Evolutionary conservation across 2,329 filamentous ascomycete species (phyloP).

Genomic region (Botryosphaeria dothidea): DNA sequence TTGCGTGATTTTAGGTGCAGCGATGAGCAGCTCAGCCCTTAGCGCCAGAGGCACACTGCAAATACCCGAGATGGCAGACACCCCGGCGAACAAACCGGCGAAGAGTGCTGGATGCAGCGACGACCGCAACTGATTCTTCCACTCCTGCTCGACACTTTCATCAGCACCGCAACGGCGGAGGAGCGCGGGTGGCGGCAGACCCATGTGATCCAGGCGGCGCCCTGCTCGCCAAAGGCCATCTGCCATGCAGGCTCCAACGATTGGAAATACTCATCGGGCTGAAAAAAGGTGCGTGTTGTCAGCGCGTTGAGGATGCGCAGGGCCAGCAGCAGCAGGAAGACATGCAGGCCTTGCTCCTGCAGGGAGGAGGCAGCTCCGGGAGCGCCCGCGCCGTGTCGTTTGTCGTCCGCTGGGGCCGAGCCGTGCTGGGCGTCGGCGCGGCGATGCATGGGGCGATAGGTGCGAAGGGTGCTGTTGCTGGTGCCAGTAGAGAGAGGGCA

Average conservation of each 20-base stretch:
- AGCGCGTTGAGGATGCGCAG: conserved; percentile 81
- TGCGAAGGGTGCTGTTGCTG: neutral
- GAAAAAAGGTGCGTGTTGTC: conserved; percentile 85
- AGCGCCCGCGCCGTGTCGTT: conserved; percentile 5
- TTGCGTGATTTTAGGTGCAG: conserved; percentile 74
- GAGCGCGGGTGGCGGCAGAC: conserved; percentile 49
- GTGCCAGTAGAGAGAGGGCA: neutral
- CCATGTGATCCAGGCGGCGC: conserved; percentile 94
- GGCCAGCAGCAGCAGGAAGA: conserved; percentile 51
- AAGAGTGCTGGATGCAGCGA: conserved; percentile 91
- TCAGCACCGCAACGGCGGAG: conserved; percentile 5
- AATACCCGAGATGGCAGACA: conserved; percentile 57
- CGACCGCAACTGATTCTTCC: conserved; percentile 82
- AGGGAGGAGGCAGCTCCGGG: conserved; percentile 4
- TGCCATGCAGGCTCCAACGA: conserved; percentile 93
- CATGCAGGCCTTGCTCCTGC: conserved; percentile 13
- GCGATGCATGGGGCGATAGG: conserved; percentile 3
- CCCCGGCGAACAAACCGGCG: conserved; percentile 68
- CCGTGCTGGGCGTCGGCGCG: conserved; percentile 14
- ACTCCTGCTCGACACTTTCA: conserved; percentile 66
- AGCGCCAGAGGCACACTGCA: conserved; percentile 56
- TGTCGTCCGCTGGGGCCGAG: conserved; percentile 7
- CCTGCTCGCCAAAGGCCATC: conserved; percentile 73
- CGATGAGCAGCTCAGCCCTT: conserved; percentile 68
- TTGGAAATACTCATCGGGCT: conserved; percentile 97